Evolutionary conservation across 2,329 filamentous ascomycete genomes (phyloP), one percentile per base, ranked within the genome.

Genomic region (Xylaria sp.): DNA sequence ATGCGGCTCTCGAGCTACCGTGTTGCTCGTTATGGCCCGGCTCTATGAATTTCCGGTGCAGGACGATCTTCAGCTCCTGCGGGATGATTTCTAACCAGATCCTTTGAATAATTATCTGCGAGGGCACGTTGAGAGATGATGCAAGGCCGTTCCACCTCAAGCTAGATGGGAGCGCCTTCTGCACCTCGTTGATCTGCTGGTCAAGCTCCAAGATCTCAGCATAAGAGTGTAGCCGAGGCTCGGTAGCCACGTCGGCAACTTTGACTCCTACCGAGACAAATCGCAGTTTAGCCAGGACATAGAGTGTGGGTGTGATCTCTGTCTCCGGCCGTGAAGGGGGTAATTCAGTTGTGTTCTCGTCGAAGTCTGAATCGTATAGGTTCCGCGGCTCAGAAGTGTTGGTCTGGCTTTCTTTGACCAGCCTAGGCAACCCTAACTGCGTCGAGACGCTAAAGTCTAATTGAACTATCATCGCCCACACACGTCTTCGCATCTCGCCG

Each of bases 361-460:
- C 78, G 0, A 87, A 74, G 72, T 87, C 85, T 65, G 85, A 84
- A 66, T 86, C 85, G 72, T 84, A 84, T 4, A 87, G 74, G 65
- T 86, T 87, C 6, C 82, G 79, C 1, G 84, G 84, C 17, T 84
- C 76, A 59, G 81, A 77, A 0, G 84, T 83, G 60, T 86, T 84
- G 2, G 80, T 83, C 64, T 83, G 80, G n/a, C 82, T 76, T 1
- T 80, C 77, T 27, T 82, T 78, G 56, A 83, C 77, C 68, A 84
- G 83, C 1, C 82, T 79, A 11, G 85, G 85, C 33, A 86, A 73
- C 1, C 84, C 84, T 59, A 81, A 81, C 67, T 86, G 82, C 42
- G 39, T 58, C 83, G 83, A 0, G 84, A 86, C 64, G 85, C 83
- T 10, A 85, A 74, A 1, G 86, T 77, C 73, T 88, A 86, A 64